Percentiles rank a stretch among this genome's conserved stretches.
Conservation (phyloP, 495 filamentous ascomycete genomes). For the Penicillium coprophilum region DNA sequence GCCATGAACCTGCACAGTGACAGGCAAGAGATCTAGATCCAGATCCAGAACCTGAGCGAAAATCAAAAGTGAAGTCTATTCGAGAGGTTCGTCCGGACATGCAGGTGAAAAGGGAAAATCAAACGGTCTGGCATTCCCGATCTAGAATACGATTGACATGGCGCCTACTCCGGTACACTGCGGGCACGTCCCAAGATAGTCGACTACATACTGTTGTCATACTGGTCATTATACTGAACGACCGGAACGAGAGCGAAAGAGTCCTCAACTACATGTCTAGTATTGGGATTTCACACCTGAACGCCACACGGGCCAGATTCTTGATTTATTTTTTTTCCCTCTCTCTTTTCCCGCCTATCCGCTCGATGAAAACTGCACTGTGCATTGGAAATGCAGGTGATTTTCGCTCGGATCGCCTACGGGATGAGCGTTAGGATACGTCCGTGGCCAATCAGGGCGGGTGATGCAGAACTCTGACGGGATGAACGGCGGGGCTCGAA, state of each 20-base stretch:
- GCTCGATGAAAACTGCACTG: not conserved
- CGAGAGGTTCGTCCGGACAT: constrained; percentile 26
- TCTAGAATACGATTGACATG: not conserved
- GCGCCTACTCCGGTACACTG: too few relatives aligned
- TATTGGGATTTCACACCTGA: too few relatives aligned
- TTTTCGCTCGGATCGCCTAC: not conserved
- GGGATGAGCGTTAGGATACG: constrained; percentile 7
- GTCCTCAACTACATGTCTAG: too few relatives aligned
- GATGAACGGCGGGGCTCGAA: constrained; percentile 31
- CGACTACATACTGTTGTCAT: too few relatives aligned
- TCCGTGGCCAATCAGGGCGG: constrained; percentile 17
- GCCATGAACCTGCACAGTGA: constrained; percentile 1
- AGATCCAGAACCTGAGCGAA: not conserved
- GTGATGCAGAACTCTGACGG: constrained; percentile 18
- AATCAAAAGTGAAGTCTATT: constrained; percentile 14
- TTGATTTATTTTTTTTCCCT: too few relatives aligned
- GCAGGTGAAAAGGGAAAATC: constrained; percentile 14
- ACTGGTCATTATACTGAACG: too few relatives aligned
- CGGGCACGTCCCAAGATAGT: not conserved
- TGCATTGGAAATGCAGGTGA: not conserved
- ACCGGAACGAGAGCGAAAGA: not conserved
- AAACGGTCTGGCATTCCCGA: constrained; percentile 15
- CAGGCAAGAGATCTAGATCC: not conserved
- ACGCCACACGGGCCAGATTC: too few relatives aligned
- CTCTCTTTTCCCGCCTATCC: not conserved